Conservation (phyloP, 352 stramenopile species). For the Nannochloropsis limnetica region DNA sequence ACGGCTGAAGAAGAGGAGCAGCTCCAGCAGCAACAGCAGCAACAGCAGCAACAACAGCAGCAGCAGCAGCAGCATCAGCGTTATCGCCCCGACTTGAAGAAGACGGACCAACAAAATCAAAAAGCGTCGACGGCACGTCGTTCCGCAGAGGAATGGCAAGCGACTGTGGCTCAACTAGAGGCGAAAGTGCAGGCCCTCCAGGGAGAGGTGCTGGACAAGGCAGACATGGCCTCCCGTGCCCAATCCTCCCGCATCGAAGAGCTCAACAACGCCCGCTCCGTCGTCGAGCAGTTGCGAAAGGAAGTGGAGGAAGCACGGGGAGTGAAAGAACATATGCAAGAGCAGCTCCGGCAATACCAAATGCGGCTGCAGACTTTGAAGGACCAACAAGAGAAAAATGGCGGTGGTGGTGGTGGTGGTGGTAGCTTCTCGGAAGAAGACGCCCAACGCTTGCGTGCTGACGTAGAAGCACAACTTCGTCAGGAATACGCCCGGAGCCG, state of each 20-base stretch:
- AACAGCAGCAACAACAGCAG: background rate
- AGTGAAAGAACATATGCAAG: background rate
- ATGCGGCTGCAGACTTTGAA: background rate
- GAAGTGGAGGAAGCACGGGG: constrained; percentile 6
- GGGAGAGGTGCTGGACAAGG: background rate
- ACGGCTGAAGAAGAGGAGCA: background rate
- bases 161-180: background rate
- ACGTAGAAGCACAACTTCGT: background rate
- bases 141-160: background rate
- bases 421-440: background rate
- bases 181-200: background rate
- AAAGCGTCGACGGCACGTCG: background rate
- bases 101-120: background rate
- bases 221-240: constrained; percentile 6
- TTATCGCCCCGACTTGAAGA: constrained; percentile 5
- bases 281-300: constrained; percentile 14
- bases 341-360: background rate
- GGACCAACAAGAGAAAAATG: background rate
- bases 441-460: background rate
- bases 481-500: background rate
- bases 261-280: background rate
- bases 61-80: background rate
- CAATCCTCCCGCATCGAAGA: constrained; percentile 24
- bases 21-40: background rate
- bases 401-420: too few relatives aligned